These are phyloP conservation scores for Penicillium hordei DNA, from an alignment of 2,329 filamentous ascomycete genomes.

Conservation along the genomic window DNA sequence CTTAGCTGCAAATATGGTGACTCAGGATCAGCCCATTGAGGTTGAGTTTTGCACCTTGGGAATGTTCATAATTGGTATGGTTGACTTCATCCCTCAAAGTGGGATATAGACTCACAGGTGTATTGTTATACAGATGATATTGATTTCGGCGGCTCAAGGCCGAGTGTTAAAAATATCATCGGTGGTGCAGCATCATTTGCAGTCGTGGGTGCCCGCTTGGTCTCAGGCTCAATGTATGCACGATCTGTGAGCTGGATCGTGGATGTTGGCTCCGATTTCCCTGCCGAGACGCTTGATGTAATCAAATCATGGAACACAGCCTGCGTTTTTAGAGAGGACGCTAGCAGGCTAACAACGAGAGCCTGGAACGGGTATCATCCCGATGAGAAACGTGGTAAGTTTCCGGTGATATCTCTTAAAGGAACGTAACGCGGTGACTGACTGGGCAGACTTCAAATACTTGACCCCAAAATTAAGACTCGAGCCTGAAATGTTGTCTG, in stretches of 20 bases:
- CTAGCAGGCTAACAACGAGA: conserved; percentile 73
- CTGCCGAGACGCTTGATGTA: conserved; percentile 59
- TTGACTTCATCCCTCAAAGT: conserved; percentile 6
- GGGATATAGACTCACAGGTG: conserved; percentile 11
- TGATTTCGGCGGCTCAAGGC: conserved; percentile 70
- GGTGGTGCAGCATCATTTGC: conserved; percentile 87
- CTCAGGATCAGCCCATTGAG: conserved; percentile 4
- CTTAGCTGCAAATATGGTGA: conserved; percentile 20
- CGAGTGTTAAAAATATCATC: conserved; percentile 71
- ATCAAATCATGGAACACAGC: conserved; percentile 76
- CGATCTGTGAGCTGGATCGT: conserved; percentile 82
- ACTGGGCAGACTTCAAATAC: conserved; percentile 72
- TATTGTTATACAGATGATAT: conserved; percentile 71
- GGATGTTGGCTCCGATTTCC: conserved; percentile 87
- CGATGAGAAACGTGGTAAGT: conserved; percentile 60
- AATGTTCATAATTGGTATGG: conserved; percentile 63
- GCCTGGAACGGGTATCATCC: conserved; percentile 89
- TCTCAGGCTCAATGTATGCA: conserved; percentile 69
- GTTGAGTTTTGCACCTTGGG: conserved; percentile 61
- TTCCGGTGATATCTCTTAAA: background rate
- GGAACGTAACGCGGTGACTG: conserved; percentile 3
- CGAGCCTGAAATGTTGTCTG: conserved; percentile 68
- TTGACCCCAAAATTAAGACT: conserved; percentile 81
- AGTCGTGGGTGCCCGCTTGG: conserved; percentile 82
- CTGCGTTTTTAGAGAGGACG: conserved; percentile 66